Conservation (phyloP, 441 rosid species). For the Pelargonium cotyledonis region DNA sequence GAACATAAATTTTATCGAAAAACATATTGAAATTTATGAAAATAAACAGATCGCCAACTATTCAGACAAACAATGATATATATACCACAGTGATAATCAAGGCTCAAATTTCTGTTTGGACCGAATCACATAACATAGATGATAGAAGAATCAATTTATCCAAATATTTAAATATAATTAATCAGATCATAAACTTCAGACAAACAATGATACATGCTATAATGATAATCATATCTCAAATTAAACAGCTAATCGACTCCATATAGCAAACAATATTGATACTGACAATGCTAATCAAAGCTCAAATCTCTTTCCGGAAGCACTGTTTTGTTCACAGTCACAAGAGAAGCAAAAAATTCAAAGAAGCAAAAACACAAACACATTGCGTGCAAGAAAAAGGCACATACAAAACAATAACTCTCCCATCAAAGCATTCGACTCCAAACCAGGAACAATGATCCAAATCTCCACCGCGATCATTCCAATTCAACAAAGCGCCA, state of each 20-base stretch:
- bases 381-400: slow-evolving; percentile 4
- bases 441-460: slow-evolving; percentile 67
- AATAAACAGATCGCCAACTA: too few relatives aligned
- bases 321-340: background rate
- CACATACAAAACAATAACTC: slow-evolving; percentile 64
- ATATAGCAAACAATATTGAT: background rate
- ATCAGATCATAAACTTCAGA: background rate
- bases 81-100: too few relatives aligned
- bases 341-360: background rate
- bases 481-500: slow-evolving; percentile 61
- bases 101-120: too few relatives aligned
- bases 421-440: slow-evolving; percentile 58
- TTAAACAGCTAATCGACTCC: background rate
- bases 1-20: too few relatives aligned
- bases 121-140: too few relatives aligned
- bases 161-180: too few relatives aligned
- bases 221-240: too few relatives aligned
- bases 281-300: background rate
- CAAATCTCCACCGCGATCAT: slow-evolving; percentile 26
- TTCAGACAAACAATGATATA: too few relatives aligned
- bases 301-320: background rate
- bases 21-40: too few relatives aligned
- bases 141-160: too few relatives aligned
- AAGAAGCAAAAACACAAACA: background rate
- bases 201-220: background rate